Percentiles rank a stretch among this genome's conserved stretches.
Conservation (phyloP, 2,329 filamentous ascomycete species). For the Penicillium capsulatum region DNA sequence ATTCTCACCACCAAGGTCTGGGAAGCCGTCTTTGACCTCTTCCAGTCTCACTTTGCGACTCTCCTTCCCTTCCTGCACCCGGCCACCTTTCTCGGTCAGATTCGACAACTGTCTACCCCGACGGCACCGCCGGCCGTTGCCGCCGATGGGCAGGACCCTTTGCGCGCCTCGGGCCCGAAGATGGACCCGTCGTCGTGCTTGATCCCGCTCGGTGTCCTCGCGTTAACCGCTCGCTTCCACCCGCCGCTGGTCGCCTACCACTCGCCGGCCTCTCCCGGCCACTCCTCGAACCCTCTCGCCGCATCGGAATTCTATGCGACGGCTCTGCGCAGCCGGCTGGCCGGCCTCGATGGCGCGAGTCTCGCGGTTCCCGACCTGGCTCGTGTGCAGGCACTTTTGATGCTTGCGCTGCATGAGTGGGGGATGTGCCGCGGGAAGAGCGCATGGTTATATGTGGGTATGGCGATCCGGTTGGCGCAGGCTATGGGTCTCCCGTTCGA, state of each 20-base stretch:
- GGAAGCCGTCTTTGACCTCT: conserved; percentile 56
- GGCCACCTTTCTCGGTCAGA: conserved; percentile 50
- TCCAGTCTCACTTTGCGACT: conserved; percentile 55
- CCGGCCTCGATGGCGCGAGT: conserved; percentile 41
- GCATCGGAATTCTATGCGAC: conserved; percentile 55
- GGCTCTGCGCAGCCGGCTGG: conserved; percentile 48
- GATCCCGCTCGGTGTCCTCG: conserved; percentile 54
- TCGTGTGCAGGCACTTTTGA: conserved; percentile 51
- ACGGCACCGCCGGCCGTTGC: conserved; percentile 11
- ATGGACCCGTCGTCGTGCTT: conserved; percentile 43
- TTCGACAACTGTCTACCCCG: conserved; percentile 36
- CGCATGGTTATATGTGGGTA: conserved; percentile 50
- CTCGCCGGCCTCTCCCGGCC: conserved; percentile 42
- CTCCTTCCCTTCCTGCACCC: conserved; percentile 56
- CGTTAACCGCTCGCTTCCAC: conserved; percentile 55
- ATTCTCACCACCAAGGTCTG: conserved; percentile 54
- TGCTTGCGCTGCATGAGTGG: conserved; percentile 57
- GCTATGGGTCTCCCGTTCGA: conserved; percentile 46
- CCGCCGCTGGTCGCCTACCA: conserved; percentile 47
- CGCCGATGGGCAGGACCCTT: conserved; percentile 24
- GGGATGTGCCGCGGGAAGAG: conserved; percentile 51
- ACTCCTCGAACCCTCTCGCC: conserved; percentile 46
- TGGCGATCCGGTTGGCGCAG: conserved; percentile 45
- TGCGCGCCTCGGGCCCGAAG: conserved; percentile 28
- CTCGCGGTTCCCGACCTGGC: conserved; percentile 46